Evolutionary conservation across 805 yeast species (phyloP), one percentile per base, ranked within the genome.

Genomic region (Dipodascopsis uninucleata): DNA sequence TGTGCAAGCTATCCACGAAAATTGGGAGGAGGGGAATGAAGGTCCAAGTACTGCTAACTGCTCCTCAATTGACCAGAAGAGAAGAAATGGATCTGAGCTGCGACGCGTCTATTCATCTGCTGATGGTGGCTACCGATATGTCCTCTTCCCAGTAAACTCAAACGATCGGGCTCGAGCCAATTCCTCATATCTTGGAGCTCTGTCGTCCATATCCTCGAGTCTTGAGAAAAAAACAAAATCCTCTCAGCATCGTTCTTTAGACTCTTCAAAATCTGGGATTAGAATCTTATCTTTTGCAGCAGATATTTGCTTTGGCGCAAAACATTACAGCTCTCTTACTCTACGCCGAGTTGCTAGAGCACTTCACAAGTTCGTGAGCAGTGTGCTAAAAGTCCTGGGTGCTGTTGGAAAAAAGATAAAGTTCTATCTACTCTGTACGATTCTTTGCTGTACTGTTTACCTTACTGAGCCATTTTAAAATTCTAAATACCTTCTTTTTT

Each of bases 401-500:
- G 28, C 35, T 36, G 31, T 17, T 4, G 16, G 14, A 7, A n/a
- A n/a, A 3, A 26, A 17, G 18, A 17, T 28, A 18, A 41, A 41
- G 31, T 36, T 36, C 24, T 35, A 12, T 14, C 16, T 28, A 10
- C 12, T 41, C n/a, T 26, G 33, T n/a, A 36, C 35, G 14, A 3
- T 41, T 22, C 21, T 41, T 16, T 41, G 45, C 41, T 41, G 35
- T 21, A 32, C 31, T n/a, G 40, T 41, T 20, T 41, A 35, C 23
- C 23, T 36, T 4, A 8, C 24, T 3, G 35, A 29, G 22, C 45
- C 45, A 3, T 21, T 36, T 5, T 24, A n/a, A n/a, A n/a, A n/a
- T n/a, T n/a, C n/a, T n/a, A n/a, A n/a, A n/a, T n/a, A n/a, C n/a
- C n/a, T n/a, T n/a, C n/a, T n/a, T n/a, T n/a, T n/a, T n/a, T n/a